Conservation (phyloP, 139 green algal species). For the Parachlorella kessleri region DNA sequence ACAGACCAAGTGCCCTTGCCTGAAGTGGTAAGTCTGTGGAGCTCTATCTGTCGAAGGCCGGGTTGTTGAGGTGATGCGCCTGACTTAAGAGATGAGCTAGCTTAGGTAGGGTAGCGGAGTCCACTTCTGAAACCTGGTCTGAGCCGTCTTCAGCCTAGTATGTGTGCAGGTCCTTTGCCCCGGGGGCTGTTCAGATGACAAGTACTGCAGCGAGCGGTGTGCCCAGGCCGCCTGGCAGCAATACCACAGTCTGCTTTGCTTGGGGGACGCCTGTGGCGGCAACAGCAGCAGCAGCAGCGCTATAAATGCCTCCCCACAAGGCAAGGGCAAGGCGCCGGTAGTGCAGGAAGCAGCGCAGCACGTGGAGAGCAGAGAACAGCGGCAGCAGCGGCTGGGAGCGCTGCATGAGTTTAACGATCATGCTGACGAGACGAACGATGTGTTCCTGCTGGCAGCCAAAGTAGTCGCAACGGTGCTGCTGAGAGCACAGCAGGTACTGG, state of each 20-base stretch:
- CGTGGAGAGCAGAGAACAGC: constrained; percentile 6
- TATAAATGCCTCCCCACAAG: no score
- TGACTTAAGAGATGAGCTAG: no score
- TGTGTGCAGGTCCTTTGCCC: constrained; percentile 22
- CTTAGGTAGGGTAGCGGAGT: no score
- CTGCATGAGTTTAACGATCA: constrained; percentile 60
- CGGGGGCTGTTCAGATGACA: constrained; percentile 44
- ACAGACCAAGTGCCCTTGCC: background rate
- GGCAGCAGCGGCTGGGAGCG: constrained; percentile 27
- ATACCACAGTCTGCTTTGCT: constrained; percentile 65
- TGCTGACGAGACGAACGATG: constrained; percentile 73
- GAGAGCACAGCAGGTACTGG: constrained; percentile 15
- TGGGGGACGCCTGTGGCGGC: background rate
- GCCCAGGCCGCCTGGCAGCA: constrained; percentile 53
- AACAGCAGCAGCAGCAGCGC: constrained; percentile 8
- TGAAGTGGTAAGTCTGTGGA: background rate
- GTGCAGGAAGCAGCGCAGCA: constrained; percentile 11
- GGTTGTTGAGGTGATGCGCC: no score
- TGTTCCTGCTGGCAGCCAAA: constrained; percentile 70
- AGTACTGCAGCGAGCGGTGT: constrained; percentile 59
- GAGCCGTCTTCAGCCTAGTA: no score
- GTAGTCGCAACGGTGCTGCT: constrained; percentile 44
- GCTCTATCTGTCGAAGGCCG: no score
- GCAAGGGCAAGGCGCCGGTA: constrained; percentile 9
- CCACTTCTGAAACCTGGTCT: no score